Evolutionary conservation across 352 stramenopile genomes (phyloP).

Genomic region (Pythium vanterpoolii): DNA sequence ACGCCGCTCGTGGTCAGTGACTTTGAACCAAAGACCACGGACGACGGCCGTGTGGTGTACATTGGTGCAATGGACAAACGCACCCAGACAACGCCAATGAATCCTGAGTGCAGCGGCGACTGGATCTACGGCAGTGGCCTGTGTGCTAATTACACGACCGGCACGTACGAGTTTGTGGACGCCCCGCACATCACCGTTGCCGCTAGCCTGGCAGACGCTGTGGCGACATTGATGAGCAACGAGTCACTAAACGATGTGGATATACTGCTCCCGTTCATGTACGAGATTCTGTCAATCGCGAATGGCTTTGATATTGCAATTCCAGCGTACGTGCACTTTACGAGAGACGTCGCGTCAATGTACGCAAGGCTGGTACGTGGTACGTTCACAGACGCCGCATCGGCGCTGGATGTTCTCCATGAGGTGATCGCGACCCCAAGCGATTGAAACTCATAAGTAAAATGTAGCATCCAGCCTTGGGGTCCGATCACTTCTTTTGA

Average conservation of each 20-base stretch:
- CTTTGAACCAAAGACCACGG: not conserved
- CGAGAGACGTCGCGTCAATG: slow-evolving; percentile 36
- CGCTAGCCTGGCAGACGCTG: not conserved
- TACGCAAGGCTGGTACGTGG: slow-evolving; percentile 29
- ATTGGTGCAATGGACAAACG: slow-evolving; percentile 45
- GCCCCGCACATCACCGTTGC: slow-evolving; percentile 6
- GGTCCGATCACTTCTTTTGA: no score
- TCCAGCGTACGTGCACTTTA: slow-evolving; percentile 34
- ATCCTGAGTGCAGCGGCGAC: slow-evolving; percentile 26
- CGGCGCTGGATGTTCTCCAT: not conserved
- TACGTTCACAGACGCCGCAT: not conserved
- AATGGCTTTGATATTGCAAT: slow-evolving; percentile 35
- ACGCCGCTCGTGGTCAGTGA: slow-evolving; percentile 22
- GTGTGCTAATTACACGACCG: slow-evolving; percentile 31
- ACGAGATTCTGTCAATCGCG: slow-evolving; percentile 26
- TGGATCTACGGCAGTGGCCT: slow-evolving; percentile 40
- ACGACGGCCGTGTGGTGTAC: slow-evolving; percentile 17
- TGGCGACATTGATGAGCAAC: not conserved
- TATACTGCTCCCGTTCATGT: slow-evolving; percentile 16
- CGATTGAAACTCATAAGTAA: no score
- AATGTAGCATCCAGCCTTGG: no score
- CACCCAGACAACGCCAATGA: slow-evolving; percentile 24
- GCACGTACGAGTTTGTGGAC: slow-evolving; percentile 55
- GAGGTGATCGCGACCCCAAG: no score
- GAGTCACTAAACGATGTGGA: not conserved